Percentiles rank a stretch among this genome's conserved stretches.
Evolutionary conservation across 2,329 filamentous ascomycete species (phyloP).

Genomic region (Apiospora marii): DNA sequence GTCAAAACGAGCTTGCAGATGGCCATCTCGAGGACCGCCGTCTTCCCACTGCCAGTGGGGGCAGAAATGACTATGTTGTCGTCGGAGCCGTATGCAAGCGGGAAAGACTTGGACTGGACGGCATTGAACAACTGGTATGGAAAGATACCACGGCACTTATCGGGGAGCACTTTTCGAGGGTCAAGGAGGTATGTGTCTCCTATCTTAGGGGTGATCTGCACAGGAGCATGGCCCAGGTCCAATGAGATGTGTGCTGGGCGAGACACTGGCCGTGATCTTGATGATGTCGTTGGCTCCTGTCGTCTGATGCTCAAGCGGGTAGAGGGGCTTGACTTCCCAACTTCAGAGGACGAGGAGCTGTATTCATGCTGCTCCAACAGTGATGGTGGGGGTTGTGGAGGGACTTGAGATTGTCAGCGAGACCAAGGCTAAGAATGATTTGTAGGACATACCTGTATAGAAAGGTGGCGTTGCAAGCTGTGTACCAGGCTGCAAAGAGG

Average conservation of each 20-base stretch:
- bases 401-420: slow-evolving; percentile 30
- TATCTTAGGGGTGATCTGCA: slow-evolving; percentile 43
- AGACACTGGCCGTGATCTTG: slow-evolving; percentile 8
- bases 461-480: slow-evolving; percentile 35
- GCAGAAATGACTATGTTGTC: slow-evolving; percentile 83
- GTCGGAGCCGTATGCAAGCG: slow-evolving; percentile 68
- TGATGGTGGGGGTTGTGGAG: slow-evolving; percentile 29
- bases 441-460: slow-evolving; percentile 31
- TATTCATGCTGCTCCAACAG: slow-evolving; percentile 26
- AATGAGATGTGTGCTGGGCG: slow-evolving; percentile 33
- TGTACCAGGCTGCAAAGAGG: slow-evolving; percentile 32
- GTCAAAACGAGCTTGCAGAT: slow-evolving; percentile 74
- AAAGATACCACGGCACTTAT: slow-evolving; percentile 74
- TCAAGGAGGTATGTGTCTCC: slow-evolving; percentile 51
- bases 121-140: slow-evolving; percentile 81
- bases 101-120: slow-evolving; percentile 82
- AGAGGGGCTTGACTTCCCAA: slow-evolving; percentile 40
- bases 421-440: background rate
- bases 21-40: slow-evolving; percentile 80
- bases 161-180: slow-evolving; percentile 65
- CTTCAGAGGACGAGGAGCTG: slow-evolving; percentile 36
- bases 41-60: slow-evolving; percentile 88
- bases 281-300: slow-evolving; percentile 28
- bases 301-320: slow-evolving; percentile 34
- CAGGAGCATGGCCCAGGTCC: slow-evolving; percentile 37